Evolutionary conservation across 768 basidiomycete species (phyloP).

Genomic region (Psilocybe azurescens): DNA sequence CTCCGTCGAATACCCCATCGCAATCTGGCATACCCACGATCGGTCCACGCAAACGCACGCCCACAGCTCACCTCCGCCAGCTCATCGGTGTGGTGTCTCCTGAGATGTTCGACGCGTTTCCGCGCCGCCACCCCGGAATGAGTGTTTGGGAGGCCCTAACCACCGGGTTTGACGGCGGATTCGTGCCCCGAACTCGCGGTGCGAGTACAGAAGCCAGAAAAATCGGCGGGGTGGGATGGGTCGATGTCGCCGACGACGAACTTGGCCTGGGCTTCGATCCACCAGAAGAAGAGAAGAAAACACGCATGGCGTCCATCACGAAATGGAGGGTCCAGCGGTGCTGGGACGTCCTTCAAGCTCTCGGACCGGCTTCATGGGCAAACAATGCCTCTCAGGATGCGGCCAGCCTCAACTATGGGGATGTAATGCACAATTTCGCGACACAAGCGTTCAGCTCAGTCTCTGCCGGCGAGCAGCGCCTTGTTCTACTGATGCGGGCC

Average conservation of each 20-base stretch:
- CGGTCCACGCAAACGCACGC: conserved; percentile 61
- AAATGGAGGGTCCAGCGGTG: conserved; percentile 42
- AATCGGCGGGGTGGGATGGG: conserved; percentile 51
- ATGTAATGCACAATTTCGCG: conserved; percentile 41
- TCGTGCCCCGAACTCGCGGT: conserved; percentile 48
- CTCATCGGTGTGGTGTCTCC: conserved; percentile 86
- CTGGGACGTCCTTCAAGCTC: conserved; percentile 62
- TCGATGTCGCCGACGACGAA: conserved; percentile 38
- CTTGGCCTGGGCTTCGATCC: conserved; percentile 23
- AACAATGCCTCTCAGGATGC: neutral
- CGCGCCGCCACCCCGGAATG: conserved; percentile 64
- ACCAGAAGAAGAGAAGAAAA: conserved; percentile 16
- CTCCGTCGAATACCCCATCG: conserved; percentile 39
- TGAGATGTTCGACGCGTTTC: conserved; percentile 92
- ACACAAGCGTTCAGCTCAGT: conserved; percentile 63
- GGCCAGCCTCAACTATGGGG: neutral
- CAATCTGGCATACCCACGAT: conserved; percentile 24
- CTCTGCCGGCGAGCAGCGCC: conserved; percentile 74
- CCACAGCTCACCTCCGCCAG: conserved; percentile 70
- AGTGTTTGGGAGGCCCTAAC: conserved; percentile 81
- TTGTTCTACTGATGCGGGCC: conserved; percentile 90
- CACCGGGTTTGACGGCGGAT: conserved; percentile 88
- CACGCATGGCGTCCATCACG: conserved; percentile 28
- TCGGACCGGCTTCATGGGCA: conserved; percentile 56
- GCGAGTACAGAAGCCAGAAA: conserved; percentile 28